Conservation (phyloP, 495 filamentous ascomycete genomes). For the Aspergillus baeticus region DNA sequence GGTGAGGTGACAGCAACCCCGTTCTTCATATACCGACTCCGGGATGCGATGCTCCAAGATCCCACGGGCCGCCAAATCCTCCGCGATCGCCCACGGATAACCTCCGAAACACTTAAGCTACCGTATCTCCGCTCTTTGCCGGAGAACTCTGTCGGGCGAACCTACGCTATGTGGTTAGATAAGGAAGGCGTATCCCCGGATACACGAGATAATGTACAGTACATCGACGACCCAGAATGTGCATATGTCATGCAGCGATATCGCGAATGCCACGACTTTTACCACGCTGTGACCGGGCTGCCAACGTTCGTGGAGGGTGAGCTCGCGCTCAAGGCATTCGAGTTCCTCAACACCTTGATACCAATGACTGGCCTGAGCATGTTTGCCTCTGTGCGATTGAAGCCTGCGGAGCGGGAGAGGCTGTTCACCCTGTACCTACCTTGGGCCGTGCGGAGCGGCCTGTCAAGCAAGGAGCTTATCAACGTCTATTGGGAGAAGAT, state of each 20-base stretch:
- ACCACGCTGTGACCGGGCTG: conserved; percentile 90
- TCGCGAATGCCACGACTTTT: conserved; percentile 97
- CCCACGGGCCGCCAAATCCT: conserved; percentile 90
- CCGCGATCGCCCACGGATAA: conserved; percentile 84
- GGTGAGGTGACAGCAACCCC: conserved; percentile 93
- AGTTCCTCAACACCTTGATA: conserved; percentile 89
- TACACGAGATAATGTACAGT: conserved; percentile 75
- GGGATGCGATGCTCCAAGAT: conserved; percentile 81
- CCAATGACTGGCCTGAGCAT: conserved; percentile 93
- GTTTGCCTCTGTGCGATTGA: conserved; percentile 68
- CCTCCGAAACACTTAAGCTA: conserved; percentile 71
- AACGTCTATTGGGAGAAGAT: conserved; percentile 99
- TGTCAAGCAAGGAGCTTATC: conserved; percentile 76
- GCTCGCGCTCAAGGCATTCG: conserved; percentile 91
- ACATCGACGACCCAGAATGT: conserved; percentile 91
- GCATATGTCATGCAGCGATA: conserved; percentile 99
- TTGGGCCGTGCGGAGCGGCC: conserved; percentile 85
- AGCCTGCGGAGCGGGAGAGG: conserved; percentile 68
- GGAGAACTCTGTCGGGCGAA: conserved; percentile 73
- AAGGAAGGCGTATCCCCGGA: conserved; percentile 90
- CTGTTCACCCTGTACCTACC: conserved; percentile 77
- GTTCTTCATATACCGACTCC: conserved; percentile 91
- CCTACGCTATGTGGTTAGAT: conserved; percentile 87
- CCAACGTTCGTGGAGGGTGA: conserved; percentile 93
- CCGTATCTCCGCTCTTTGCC: conserved; percentile 69